phyloP scores from a whole-genome alignment of 805 yeast genomes.

The Kazachstania bromeliacearum region DNA sequence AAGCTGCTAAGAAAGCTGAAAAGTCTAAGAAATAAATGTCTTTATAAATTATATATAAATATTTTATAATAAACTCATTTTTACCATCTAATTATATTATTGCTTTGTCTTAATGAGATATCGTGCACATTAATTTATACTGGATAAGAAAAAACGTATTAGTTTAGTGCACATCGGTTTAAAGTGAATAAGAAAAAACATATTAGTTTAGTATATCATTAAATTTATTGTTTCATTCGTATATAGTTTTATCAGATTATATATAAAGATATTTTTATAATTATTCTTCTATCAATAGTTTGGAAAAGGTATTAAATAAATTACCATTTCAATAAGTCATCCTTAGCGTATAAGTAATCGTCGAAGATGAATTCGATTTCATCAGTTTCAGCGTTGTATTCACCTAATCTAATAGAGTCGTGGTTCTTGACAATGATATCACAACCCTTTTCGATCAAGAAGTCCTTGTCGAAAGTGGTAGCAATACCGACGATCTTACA shows the following conservation, averaged over 20 bases:
- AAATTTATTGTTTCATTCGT: too few relatives aligned
- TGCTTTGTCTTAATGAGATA: too few relatives aligned
- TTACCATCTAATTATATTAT: background rate
- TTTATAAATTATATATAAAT: background rate
- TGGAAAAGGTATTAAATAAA: too few relatives aligned
- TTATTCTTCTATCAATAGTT: too few relatives aligned
- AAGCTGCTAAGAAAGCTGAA: slow-evolving; percentile 64
- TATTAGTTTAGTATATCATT: too few relatives aligned
- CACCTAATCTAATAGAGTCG: slow-evolving; percentile 48
- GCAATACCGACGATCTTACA: slow-evolving; percentile 78
- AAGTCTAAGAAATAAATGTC: slow-evolving; percentile 18
- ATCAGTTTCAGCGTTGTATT: slow-evolving; percentile 38
- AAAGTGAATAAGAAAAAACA: too few relatives aligned
- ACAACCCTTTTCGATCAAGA: slow-evolving; percentile 68
- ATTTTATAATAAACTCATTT: slow-evolving; percentile 1
- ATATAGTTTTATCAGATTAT: too few relatives aligned
- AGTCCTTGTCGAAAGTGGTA: slow-evolving; percentile 62
- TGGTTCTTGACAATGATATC: slow-evolving; percentile 72
- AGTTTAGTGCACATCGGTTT: too few relatives aligned
- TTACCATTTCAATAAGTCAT: slow-evolving; percentile 30
- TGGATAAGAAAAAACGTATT: too few relatives aligned
- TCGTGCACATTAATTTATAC: too few relatives aligned
- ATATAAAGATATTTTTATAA: too few relatives aligned
- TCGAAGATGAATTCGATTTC: slow-evolving; percentile 31
- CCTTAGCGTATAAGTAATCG: slow-evolving; percentile 33